Conservation (phyloP, 148 eudicot genomes). For the Nepenthes gracilis region DNA sequence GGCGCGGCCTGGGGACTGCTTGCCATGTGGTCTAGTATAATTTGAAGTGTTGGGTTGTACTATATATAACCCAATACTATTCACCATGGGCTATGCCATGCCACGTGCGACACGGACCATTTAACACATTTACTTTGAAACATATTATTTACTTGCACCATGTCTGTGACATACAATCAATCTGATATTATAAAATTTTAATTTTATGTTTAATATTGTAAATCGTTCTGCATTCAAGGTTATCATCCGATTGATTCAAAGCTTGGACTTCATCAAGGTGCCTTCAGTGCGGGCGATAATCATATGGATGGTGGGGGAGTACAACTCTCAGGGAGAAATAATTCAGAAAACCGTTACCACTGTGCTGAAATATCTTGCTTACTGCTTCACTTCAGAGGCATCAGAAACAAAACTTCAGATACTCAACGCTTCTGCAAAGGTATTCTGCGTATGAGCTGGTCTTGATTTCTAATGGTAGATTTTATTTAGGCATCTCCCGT, state of each 20-base stretch:
- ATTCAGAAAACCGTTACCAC: constrained; percentile 55
- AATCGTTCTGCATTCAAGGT: constrained; percentile 39
- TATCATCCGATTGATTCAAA: constrained; percentile 64
- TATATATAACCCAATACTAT: too few relatives aligned
- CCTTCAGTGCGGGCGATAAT: constrained; percentile 81
- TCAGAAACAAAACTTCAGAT: constrained; percentile 89
- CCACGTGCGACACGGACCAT: too few relatives aligned
- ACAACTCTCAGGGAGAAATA: constrained; percentile 51
- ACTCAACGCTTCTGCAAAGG: constrained; percentile 77
- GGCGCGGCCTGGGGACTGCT: too few relatives aligned
- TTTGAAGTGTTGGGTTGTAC: too few relatives aligned
- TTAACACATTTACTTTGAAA: too few relatives aligned
- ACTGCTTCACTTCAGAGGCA: constrained; percentile 63
- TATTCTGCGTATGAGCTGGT: constrained; percentile 14
- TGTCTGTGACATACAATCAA: neutral
- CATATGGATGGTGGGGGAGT: constrained; percentile 89
- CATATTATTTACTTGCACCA: too few relatives aligned
- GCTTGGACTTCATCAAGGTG: constrained; percentile 68
- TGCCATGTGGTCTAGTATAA: too few relatives aligned
- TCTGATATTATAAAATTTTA: neutral
- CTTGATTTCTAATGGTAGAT: constrained; percentile 1
- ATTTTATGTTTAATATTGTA: constrained; percentile 6
- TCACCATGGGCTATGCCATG: too few relatives aligned
- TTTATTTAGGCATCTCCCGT: neutral
- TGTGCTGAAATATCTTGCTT: constrained; percentile 66